Evolutionary conservation across 371 early-diverging fungal genomes (phyloP), one percentile per base, ranked within the genome.

Genomic region (Apophysomyces elegans): DNA sequence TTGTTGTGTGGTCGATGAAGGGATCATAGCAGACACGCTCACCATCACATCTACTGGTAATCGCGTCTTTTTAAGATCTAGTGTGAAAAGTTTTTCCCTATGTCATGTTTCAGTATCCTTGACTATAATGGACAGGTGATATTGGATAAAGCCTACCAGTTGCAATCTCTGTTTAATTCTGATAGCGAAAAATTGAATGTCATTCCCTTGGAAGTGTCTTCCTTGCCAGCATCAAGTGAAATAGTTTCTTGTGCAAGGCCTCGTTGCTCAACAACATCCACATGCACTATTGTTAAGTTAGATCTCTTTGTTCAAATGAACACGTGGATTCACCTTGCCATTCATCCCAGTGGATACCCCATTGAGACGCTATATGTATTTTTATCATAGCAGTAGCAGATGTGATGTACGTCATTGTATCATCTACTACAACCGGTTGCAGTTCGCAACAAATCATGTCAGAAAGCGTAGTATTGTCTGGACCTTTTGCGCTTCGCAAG

Each of bases 11-110:
- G 9, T 26, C 7, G 54, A 26, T 5, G 54, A 50, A 11, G 54
- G 54, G 5, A 50, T 50, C 7, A 1, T 50, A 0, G 21, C 16
- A 21, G 54, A 16, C 21, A 50, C 9, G 21, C 21, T 21, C 54
- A 50, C 54, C 9, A 50, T 9, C 21, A 50, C 54, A 50, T 50
- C 54, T 50, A 50, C 16, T 50, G 54, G 54, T 21, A 50, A 50
- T 21, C 21, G 54, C 54, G 21, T 16, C 7, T 50, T 50, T 50
- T 32, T 26, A 9, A 11, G 16, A 21, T 16, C 54, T 21, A 50
- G 32, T 18, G 54, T 7, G 7, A 50, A 9, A 5, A 50, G 4
- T 8, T 50, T 50, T 50, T 50, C 32, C 54, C 54, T 50, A 21
- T 21, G 5, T 8, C 0, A 0, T 26, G 54, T 50, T 21, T 8